phyloP scores from a whole-genome alignment of 148 eudicot genomes.

The Camellia granthamiana region DNA sequence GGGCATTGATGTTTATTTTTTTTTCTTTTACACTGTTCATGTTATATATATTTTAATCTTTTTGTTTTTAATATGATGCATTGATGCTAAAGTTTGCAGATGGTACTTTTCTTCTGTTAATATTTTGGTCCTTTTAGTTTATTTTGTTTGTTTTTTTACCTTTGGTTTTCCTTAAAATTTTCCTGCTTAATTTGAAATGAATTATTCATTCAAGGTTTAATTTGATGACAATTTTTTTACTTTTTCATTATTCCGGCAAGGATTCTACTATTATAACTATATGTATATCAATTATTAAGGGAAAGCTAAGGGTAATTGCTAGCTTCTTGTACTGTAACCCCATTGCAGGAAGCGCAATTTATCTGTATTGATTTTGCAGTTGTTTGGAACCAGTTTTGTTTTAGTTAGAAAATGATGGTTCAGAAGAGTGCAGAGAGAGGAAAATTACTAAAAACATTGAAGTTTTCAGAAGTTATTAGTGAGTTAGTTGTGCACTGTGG shows the following conservation, averaged over 20 bases:
- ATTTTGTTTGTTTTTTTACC: neutral
- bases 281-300: neutral
- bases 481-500: neutral
- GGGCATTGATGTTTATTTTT: neutral
- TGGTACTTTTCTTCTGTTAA: neutral
- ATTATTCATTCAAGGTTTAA: neutral
- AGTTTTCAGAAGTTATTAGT: neutral
- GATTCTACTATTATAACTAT: neutral
- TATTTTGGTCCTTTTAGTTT: neutral
- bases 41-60: neutral
- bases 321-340: neutral
- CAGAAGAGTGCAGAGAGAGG: neutral
- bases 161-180: neutral
- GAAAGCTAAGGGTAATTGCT: neutral
- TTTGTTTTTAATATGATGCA: too few relatives aligned
- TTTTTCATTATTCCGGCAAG: neutral
- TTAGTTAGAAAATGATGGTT: neutral
- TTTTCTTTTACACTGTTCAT: neutral
- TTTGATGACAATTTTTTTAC: neutral
- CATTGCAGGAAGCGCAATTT: neutral
- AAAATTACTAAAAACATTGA: neutral
- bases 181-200: neutral
- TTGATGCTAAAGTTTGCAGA: conserved; percentile 5
- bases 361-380: conserved; percentile 1
- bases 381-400: neutral